phyloP scores from a whole-genome alignment of 305 asterid genomes.

The Fraxinus angustifolia region DNA sequence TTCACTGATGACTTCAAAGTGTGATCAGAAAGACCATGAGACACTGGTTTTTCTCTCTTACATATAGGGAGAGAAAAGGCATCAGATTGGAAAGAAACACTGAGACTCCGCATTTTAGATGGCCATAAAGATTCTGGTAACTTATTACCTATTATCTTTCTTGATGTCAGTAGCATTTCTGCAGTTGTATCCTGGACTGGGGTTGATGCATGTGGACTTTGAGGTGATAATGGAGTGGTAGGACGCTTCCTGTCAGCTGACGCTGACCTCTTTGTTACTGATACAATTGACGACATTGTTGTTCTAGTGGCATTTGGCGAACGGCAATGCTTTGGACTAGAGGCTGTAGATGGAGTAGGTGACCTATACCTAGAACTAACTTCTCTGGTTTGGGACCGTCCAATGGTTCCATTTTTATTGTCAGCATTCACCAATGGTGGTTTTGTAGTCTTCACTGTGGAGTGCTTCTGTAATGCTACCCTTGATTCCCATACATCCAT shows the following conservation, averaged over 20 bases:
- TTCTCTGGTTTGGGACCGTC: conserved; percentile 38
- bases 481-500: conserved; percentile 41
- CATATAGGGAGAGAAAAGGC: conserved; percentile 36
- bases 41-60: conserved; percentile 56
- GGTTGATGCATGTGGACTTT: conserved; percentile 51
- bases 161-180: conserved; percentile 41
- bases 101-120: conserved; percentile 67
- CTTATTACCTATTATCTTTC: conserved; percentile 45
- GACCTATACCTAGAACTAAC: conserved; percentile 50
- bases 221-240: conserved; percentile 43
- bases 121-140: conserved; percentile 85
- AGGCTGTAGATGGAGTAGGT: conserved; percentile 38
- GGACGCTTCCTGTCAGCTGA: conserved; percentile 80
- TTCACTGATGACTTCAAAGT: conserved; percentile 46
- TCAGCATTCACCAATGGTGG: conserved; percentile 31
- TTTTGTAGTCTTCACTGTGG: conserved; percentile 28
- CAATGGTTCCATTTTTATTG: conserved; percentile 31
- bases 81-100: conserved; percentile 64
- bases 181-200: conserved; percentile 55
- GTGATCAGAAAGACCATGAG: conserved; percentile 38
- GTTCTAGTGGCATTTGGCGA: conserved; percentile 51
- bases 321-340: conserved; percentile 55
- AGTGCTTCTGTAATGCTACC: conserved; percentile 29
- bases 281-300: conserved; percentile 31
- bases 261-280: conserved; percentile 53